Base-by-base conservation (phyloP, 1,284 basidiomycete species). In the Phlebopus sp. region DNA sequence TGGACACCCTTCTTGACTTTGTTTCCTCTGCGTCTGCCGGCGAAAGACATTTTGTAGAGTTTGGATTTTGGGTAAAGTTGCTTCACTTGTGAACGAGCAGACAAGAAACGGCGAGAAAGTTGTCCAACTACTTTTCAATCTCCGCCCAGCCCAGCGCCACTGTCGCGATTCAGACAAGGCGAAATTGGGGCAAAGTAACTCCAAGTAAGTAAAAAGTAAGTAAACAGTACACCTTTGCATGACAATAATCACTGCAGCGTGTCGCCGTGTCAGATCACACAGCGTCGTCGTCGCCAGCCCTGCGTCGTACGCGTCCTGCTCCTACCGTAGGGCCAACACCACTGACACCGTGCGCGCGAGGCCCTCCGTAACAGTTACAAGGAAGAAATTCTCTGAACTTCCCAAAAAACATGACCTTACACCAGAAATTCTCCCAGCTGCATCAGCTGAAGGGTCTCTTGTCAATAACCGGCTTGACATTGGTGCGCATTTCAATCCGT, bases 1-100 rank as follows among this genome's bases (percentile, higher is more conserved):
- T 95, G 93, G 47, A 96, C 90, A 70, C 92, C 92, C 82, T 96
- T 96, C 77, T 96, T 97, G 70, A 90, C 92, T 72, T 94, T 94
- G 77, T 94, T 96, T 73, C 86, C 88, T 69, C 89, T 82, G 65
- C 90, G 86, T 74, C 87, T 83, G 66, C 87, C 85, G 59, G 90
- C 85, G 66, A 86, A 87, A 62, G 86, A 88, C 86, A 89, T 90
- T 71, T 62, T 77, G 68, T 59, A 57, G 56, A 53, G 55, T 42
- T 51, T 52, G 42, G 59, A 54, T 51, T 50, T 51, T 56, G 40
- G 15, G 47, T 38, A 31, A 14, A 36, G 58, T 63, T 51, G 60
- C 67, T 57, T 59, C 56, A 59, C 47, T 64, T 52, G 60, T 63
- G 65, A 54, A 59, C 40, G 52, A 45, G 46, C 30, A 54, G 42